Percentiles rank a stretch among this genome's conserved stretches.
These are phyloP conservation scores for Solanum chiquidenum DNA, from an alignment of 257 asterid species.

Conservation along the genomic window DNA sequence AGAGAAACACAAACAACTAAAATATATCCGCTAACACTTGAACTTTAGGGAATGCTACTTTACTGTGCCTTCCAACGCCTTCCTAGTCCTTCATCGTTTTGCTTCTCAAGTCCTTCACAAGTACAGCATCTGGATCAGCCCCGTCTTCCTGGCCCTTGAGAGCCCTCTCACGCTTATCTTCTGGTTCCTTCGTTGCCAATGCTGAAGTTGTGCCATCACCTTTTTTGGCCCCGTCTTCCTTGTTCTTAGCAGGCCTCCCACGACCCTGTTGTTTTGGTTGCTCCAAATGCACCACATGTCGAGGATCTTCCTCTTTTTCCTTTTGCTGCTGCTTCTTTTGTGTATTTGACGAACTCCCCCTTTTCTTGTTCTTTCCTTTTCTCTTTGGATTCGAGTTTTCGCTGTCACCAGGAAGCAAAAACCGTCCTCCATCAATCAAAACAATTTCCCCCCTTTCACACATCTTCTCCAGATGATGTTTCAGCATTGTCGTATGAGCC, in stretches of 20 bases:
- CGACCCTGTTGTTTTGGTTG: not conserved
- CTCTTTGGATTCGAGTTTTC: not conserved
- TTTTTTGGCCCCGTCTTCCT: not conserved
- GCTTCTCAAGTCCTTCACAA: not conserved
- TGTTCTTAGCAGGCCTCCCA: not conserved
- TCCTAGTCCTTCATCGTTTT: not conserved
- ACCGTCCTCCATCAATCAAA: not conserved
- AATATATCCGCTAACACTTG: not conserved
- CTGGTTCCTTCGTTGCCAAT: not conserved
- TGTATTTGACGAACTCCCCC: not conserved
- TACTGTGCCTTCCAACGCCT: not conserved
- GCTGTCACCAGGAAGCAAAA: not conserved
- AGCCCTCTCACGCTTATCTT: conserved; percentile 1
- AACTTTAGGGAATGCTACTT: not conserved
- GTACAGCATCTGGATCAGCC: not conserved
- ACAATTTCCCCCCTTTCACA: not conserved
- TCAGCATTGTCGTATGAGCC: conserved; percentile 30
- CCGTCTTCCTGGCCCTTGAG: not conserved
- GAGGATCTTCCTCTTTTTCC: not conserved
- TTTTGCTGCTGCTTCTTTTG: not conserved
- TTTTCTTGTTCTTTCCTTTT: not conserved
- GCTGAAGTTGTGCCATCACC: not conserved
- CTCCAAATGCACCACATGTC: not conserved
- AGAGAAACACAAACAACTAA: not conserved
- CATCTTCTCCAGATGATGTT: conserved; percentile 25